Base-by-base conservation (phyloP, 2,329 filamentous ascomycete genomes). In the Zymoseptoria crescenta region DNA sequence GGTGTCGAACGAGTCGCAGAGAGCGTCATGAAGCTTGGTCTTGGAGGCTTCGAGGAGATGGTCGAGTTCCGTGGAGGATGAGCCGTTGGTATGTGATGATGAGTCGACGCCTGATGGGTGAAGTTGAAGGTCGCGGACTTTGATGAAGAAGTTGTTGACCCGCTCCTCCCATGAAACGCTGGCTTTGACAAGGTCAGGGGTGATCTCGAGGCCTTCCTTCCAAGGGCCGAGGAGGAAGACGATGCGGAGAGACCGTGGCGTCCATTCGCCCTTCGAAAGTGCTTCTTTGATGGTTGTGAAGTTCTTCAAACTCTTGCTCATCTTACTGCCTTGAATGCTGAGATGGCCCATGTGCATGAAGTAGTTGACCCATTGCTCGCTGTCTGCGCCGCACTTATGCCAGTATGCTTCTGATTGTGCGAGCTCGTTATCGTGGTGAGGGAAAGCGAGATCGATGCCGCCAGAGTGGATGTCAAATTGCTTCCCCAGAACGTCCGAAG, bases 261-360 rank as follows among this genome's bases (percentile, higher is more conserved):
- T 94, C 79, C 90, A 96, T 54, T 85, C 82, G 45, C 82, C 82
- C 35, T 79, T 77, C 2, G 77, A 75, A 7, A 97, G 77, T 0
- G 92, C 91, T 72, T 95, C 89, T 29, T 90, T 83, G 62, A 97
- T 96, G 0, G 93, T 96, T 49, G 91, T 91, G 74, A 96, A 96
- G 74, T 96, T 97, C 78, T 97, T 96, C 59, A 97, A 76, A 16
- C 86, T 91, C 74, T 97, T 97, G 59, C 88, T 93, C 93, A 97
- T 97, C 74, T 97, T 97, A 21, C 87, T 90, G 0, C 93, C 92
- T 27, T 87, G 84, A 59, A 97, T 96, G 5, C 86, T 88, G 53
- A 96, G 76, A 72, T 97, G 93, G 0, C 93, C 93, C 87, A 95
- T 96, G 71, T 96, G 93, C 16, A 96, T 72, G 76, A 96, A 97